phyloP scores from a whole-genome alignment of 1,284 basidiomycete species.

The Spongispora temasekensis region DNA sequence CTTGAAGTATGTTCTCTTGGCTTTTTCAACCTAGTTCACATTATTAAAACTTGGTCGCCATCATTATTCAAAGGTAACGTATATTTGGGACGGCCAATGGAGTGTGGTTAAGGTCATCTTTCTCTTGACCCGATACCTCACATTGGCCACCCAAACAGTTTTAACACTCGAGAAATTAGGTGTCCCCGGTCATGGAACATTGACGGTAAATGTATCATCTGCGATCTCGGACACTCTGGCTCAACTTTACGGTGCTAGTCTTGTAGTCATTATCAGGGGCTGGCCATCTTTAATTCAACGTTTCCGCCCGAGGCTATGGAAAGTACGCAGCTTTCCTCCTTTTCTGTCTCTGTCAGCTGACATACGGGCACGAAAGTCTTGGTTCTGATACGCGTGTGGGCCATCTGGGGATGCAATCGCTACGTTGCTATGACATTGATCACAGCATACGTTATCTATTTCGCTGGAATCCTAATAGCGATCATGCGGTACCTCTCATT shows the following conservation, averaged over 20 bases:
- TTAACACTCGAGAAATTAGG: constrained; percentile 1
- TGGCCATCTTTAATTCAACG: not conserved
- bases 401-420: not conserved
- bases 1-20: constrained; percentile 7
- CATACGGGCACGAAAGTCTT: not conserved
- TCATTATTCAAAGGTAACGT: constrained; percentile 3
- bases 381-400: not conserved
- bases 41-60: not conserved
- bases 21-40: not conserved
- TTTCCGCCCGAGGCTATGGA: not conserved
- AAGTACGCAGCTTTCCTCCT: not conserved
- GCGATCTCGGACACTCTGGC: too few relatives aligned
- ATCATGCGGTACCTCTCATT: not conserved
- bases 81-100: constrained; percentile 15
- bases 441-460: not conserved
- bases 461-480: not conserved
- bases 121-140: constrained; percentile 15
- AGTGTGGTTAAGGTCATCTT: constrained; percentile 8
- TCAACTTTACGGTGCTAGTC: not conserved
- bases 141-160: constrained; percentile 5
- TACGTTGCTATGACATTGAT: not conserved
- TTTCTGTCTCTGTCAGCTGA: not conserved
- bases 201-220: not conserved
- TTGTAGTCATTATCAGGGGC: not conserved
- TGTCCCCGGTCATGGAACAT: not conserved